Evolutionary conservation across 768 basidiomycete genomes (phyloP).

Genomic region (Tulasnella sp.): DNA sequence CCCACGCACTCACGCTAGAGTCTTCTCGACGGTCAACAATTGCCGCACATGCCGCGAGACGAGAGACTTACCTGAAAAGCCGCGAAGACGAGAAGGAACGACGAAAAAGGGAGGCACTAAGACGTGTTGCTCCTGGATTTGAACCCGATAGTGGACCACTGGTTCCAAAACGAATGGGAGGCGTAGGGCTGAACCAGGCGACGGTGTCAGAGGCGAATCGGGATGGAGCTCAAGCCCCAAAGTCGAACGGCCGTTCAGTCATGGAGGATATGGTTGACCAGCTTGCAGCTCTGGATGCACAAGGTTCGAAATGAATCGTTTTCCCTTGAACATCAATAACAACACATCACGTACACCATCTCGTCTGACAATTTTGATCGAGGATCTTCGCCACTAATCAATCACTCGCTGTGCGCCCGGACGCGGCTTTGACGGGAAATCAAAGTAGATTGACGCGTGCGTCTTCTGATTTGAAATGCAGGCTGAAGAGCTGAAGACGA

Average conservation of each 20-base stretch:
- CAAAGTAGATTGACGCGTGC: no score
- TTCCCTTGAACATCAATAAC: no score
- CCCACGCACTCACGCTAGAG: slow-evolving; percentile 65
- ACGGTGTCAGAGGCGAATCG: slow-evolving; percentile 23
- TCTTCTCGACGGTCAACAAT: slow-evolving; percentile 57
- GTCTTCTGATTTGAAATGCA: no score
- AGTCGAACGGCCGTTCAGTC: slow-evolving; percentile 25
- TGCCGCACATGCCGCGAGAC: slow-evolving; percentile 48
- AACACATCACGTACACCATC: no score
- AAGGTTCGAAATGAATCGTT: no score
- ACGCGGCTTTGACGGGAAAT: no score
- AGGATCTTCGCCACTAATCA: no score
- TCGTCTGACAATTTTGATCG: no score
- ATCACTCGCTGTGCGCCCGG: no score
- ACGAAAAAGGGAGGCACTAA: slow-evolving; percentile 52
- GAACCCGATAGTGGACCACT: slow-evolving; percentile 51
- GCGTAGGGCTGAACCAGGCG: slow-evolving; percentile 22
- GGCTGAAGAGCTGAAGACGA: no score
- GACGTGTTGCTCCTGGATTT: slow-evolving; percentile 74
- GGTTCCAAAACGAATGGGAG: slow-evolving; percentile 36
- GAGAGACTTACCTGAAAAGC: slow-evolving; percentile 55
- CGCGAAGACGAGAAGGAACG: slow-evolving; percentile 70
- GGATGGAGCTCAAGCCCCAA: slow-evolving; percentile 21
- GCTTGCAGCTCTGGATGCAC: slow-evolving; percentile 52
- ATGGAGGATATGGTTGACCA: slow-evolving; percentile 80